Conservation (phyloP, 108 stramenopile species). For the Pseudonitzschia delicatissima region DNA sequence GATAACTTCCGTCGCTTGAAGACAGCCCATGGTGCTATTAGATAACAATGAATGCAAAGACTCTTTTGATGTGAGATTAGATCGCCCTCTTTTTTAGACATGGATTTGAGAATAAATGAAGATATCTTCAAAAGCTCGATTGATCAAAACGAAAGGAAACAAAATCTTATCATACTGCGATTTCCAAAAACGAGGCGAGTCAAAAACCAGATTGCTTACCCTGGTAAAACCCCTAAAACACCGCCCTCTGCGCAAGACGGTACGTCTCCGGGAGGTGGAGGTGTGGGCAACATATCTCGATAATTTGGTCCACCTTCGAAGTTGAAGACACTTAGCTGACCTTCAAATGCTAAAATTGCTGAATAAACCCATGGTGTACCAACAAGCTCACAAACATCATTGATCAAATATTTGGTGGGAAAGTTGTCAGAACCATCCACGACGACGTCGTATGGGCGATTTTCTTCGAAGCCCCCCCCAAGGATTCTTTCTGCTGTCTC, state of each 20-base stretch:
- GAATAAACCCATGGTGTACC: conserved; percentile 87
- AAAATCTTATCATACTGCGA: neutral
- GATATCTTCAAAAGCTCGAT: neutral
- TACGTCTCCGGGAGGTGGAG: conserved; percentile 90
- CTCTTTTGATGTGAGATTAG: neutral
- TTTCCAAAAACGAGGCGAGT: neutral
- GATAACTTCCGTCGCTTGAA: conserved; percentile 91
- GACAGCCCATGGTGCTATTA: conserved; percentile 81
- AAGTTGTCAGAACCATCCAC: conserved; percentile 96
- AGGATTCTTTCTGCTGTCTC: conserved; percentile 65
- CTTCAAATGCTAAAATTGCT: conserved; percentile 93
- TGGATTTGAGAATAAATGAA: neutral
- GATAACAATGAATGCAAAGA: neutral
- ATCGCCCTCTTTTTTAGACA: neutral
- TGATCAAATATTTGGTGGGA: conserved; percentile 93
- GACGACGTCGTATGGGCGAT: conserved; percentile 63
- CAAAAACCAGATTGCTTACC: too few relatives aligned
- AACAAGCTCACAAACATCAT: conserved; percentile 88
- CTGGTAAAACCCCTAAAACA: conserved; percentile 92
- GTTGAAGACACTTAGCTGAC: conserved; percentile 87
- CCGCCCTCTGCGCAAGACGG: conserved; percentile 95
- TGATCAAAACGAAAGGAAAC: neutral
- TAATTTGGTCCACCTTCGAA: conserved; percentile 80
- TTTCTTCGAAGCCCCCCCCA: conserved; percentile 49
- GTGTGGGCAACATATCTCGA: conserved; percentile 86